Percentiles rank a stretch among this genome's conserved stretches.
Conservation (phyloP, 1,139 yeast species). For the Spencermartinsiella ligniputridi region DNA sequence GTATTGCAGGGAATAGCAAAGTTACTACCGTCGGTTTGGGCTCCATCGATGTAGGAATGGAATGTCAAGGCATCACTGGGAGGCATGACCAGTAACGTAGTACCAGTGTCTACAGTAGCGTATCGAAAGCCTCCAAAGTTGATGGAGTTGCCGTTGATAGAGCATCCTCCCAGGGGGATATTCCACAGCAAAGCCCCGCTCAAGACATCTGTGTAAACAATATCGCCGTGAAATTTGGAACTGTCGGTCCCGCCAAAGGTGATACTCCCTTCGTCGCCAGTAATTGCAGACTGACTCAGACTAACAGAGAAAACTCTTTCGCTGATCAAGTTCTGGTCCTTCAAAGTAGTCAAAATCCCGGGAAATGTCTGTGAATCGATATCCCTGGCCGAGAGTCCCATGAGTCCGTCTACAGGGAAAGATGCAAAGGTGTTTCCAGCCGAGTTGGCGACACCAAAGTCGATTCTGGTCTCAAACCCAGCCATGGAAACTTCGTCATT, state of each 20-base stretch:
- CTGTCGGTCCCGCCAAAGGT: conserved; percentile 43
- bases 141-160: conserved; percentile 34
- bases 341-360: conserved; percentile 40
- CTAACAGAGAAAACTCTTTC: conserved; percentile 41
- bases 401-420: conserved; percentile 55
- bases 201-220: conserved; percentile 41
- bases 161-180: conserved; percentile 40
- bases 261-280: conserved; percentile 40
- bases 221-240: conserved; percentile 41
- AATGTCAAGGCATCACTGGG: conserved; percentile 50
- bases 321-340: conserved; percentile 35
- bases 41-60: conserved; percentile 47
- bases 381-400: conserved; percentile 49
- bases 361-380: conserved; percentile 31
- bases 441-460: conserved; percentile 50
- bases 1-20: conserved; percentile 58
- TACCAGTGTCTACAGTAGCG: conserved; percentile 62
- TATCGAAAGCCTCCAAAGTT: conserved; percentile 36
- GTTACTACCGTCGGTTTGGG: conserved; percentile 53
- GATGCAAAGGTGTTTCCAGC: conserved; percentile 52
- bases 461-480: conserved; percentile 41
- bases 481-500: conserved; percentile 41
- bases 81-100: conserved; percentile 58
- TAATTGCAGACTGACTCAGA: conserved; percentile 37
- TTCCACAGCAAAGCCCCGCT: conserved; percentile 50